Percentiles rank a stretch among this genome's conserved stretches.
Conservation (phyloP, 73 alveolate genomes). For the Paramecium octaurelia region DNA sequence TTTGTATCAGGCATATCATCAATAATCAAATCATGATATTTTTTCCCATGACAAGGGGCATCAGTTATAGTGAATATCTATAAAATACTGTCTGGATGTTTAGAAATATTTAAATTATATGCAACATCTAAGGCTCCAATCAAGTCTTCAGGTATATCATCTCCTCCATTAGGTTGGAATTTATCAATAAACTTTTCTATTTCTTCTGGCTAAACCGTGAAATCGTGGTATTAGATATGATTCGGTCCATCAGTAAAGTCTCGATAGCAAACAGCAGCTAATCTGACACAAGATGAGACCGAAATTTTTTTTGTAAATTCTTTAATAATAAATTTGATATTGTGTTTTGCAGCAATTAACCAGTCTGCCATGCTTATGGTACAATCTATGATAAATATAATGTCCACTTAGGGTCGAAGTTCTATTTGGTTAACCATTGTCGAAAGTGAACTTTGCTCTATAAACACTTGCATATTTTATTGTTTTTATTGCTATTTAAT, state of each 20-base stretch:
- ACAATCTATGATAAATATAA: neutral
- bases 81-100: neutral
- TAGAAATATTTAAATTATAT: neutral
- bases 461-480: neutral
- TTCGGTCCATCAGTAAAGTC: neutral
- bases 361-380: neutral
- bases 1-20: neutral
- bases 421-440: neutral
- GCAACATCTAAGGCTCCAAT: slow-evolving; percentile 1
- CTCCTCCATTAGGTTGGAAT: neutral
- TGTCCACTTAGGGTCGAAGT: neutral
- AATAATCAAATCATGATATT: neutral
- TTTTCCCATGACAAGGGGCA: slow-evolving; percentile 27
- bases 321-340: neutral
- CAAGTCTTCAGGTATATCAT: slow-evolving; percentile 18
- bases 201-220: neutral
- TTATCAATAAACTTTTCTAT: neutral
- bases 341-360: neutral
- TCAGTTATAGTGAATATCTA: neutral
- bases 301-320: neutral
- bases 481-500: neutral
- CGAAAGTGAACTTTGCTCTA: neutral
- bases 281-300: neutral
- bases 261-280: neutral
- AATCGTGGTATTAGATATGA: neutral